Evolutionary conservation across 441 rosid species (phyloP).

Genomic region (Erodium moschatum): DNA sequence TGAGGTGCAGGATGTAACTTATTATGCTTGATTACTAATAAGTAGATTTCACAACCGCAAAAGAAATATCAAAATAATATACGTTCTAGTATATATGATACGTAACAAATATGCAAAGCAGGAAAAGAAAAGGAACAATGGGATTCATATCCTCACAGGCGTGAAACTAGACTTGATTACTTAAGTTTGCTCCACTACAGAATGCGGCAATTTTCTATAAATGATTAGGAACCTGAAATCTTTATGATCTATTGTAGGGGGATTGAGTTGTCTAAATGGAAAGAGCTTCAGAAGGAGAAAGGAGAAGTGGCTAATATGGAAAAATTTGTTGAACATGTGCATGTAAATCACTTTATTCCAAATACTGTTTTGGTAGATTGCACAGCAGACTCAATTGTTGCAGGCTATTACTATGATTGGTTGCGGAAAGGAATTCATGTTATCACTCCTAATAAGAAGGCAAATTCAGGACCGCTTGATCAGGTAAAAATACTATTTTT

Average conservation of each 20-base stretch:
- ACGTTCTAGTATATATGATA: too few species aligned
- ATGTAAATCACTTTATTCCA: slow-evolving; percentile 75
- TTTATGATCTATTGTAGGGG: slow-evolving; percentile 37
- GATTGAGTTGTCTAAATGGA: slow-evolving; percentile 71
- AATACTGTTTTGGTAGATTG: slow-evolving; percentile 85
- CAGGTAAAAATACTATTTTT: slow-evolving; percentile 31
- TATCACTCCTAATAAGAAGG: slow-evolving; percentile 84
- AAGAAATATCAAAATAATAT: too few species aligned
- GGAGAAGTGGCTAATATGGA: slow-evolving; percentile 66
- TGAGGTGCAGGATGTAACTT: too few species aligned
- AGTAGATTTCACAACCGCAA: too few species aligned
- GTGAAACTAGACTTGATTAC: background rate
- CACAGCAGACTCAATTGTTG: slow-evolving; percentile 71
- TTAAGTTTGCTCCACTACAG: background rate
- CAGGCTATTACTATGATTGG: slow-evolving; percentile 68
- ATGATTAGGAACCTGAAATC: background rate
- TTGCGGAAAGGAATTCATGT: slow-evolving; percentile 81
- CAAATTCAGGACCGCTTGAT: slow-evolving; percentile 94
- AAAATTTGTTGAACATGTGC: slow-evolving; percentile 63
- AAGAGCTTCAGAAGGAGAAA: slow-evolving; percentile 47
- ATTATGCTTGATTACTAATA: too few species aligned
- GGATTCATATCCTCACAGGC: too few species aligned
- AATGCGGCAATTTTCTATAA: background rate
- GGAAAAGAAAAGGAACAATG: too few species aligned
- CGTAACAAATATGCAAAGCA: too few species aligned